Evolutionary conservation across 371 early-diverging fungal species (phyloP), one percentile per base, ranked within the genome.

Genomic region (Mucor velutinosus): DNA sequence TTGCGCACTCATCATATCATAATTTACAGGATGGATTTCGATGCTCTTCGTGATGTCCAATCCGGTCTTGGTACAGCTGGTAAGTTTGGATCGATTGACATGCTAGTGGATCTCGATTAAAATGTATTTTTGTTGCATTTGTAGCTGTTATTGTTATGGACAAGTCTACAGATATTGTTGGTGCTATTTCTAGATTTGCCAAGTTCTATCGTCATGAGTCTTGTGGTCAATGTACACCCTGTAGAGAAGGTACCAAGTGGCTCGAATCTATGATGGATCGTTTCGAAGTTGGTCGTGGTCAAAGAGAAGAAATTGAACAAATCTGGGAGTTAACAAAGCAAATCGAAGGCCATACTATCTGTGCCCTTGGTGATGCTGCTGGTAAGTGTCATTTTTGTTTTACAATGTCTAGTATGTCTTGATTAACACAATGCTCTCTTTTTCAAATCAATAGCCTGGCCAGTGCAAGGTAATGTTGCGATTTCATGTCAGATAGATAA

Each of bases 161-260:
- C 81, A 98, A 97, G 86, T 91, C 92, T 61, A 94, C 95, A 49
- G 98, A 82, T 51, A 90, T 95, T 67, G 94, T 98, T 21, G 70
- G 83, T 43, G 97, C 96, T 65, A 98, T 98, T 76, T 91, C 96
- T 8, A 92, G 99, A 55, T 88, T 97, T 59, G 74, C 93, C 60
- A 91, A 92, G 51, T 98, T 98, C 81, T 98, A 97, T 86, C 87
- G 93, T 74, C 99, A 98, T 82, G 99, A 98, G 82, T 90, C 91
- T 49, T 98, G 99, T 69, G 99, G 99, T 73, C 98, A 98, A 86
- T 98, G 99, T 85, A 98, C 99, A 45, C 99, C 99, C 11, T 98
- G 99, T 83, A 90, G 99, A 72, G 99, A 98, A 83, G 99, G 97
- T 30, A 95, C 97, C 35, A 87, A 87, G 33, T 98, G 99, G 99